Evolutionary conservation across 2,329 filamentous ascomycete species (phyloP), one percentile per base, ranked within the genome.

Genomic region (Colletotrichum nymphaeae): DNA sequence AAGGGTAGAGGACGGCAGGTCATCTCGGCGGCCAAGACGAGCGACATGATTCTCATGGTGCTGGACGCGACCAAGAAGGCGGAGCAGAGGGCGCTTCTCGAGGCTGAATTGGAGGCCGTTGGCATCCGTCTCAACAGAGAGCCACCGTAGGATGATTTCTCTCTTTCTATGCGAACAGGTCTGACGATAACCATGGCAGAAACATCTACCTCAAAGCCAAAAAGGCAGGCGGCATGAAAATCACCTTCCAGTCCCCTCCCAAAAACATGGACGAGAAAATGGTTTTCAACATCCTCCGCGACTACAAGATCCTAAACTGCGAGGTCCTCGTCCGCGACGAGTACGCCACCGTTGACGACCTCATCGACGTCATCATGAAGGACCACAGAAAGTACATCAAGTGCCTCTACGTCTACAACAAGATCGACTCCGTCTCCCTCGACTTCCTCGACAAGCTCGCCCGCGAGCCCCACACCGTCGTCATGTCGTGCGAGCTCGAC

Each of bases 311-410:
- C 78, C 90, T 99, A 73, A 99, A 99, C 86, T 97, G 94, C 84
- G 97, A 99, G 83, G 95, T 99, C 1, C 90, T 99, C 26, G 91
- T 99, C 19, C 93, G 97, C 78, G 97, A 99, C 81, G 97, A 99
- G 80, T 92, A 97, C 81, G 95, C 93, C 53, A 98, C 97, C 1
- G 95, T 99, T 46, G 97, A 99, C 85, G 96, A 99, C 84, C 94
- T 99, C 83, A 99, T 99, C 85, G 97, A 99, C 83, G 95, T 98
- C 74, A 98, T 99, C 84, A 98, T 98, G 96, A 97, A 97, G 84
- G 95, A 98, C 81, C 97, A 99, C 87, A 89, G 97, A 80, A 99
- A 97, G 84, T 99, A 99, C 87, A 98, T 99, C 87, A 91, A 88
- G 82, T 93, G 94, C 80, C 89, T 99, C 37, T 99, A 99, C 85